phyloP scores from a whole-genome alignment of 305 asterid genomes.

The Solanum chacoense region DNA sequence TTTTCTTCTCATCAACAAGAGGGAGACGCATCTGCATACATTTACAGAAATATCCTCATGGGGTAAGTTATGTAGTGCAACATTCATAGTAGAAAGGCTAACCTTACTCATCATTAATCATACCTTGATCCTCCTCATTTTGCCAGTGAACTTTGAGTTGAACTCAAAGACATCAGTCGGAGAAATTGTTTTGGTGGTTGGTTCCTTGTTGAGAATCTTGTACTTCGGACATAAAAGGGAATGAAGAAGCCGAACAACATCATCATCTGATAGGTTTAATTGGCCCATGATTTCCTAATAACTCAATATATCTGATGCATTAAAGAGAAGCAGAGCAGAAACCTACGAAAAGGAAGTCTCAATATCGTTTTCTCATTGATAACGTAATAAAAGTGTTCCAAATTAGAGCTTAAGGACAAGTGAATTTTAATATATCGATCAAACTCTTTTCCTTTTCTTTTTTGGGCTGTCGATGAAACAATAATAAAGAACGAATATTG shows the following conservation, averaged over 20 bases:
- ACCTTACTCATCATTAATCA: not conserved
- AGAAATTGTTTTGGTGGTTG: slow-evolving; percentile 42
- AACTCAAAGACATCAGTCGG: slow-evolving; percentile 69
- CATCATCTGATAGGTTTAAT: slow-evolving; percentile 82
- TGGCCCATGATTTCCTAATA: slow-evolving; percentile 83
- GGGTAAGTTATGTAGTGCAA: not conserved
- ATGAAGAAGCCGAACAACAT: slow-evolving; percentile 86
- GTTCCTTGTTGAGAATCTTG: slow-evolving; percentile 84
- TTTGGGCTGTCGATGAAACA: not conserved
- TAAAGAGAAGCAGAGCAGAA: slow-evolving; percentile 76
- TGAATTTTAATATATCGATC: not conserved
- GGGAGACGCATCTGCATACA: slow-evolving; percentile 76
- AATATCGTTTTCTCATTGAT: not conserved
- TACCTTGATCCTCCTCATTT: slow-evolving; percentile 97
- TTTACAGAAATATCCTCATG: not conserved
- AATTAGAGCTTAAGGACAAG: not conserved
- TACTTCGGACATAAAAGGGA: slow-evolving; percentile 93
- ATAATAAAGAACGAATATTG: not conserved
- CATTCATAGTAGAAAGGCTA: not conserved
- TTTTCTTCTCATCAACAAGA: slow-evolving; percentile 94
- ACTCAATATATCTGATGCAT: slow-evolving; percentile 74
- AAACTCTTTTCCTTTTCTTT: not conserved
- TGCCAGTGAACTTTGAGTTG: slow-evolving; percentile 83
- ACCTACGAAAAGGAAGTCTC: slow-evolving; percentile 39
- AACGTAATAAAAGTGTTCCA: not conserved